Base-by-base conservation (phyloP, 768 basidiomycete genomes). In the Naganishia kalamii region DNA sequence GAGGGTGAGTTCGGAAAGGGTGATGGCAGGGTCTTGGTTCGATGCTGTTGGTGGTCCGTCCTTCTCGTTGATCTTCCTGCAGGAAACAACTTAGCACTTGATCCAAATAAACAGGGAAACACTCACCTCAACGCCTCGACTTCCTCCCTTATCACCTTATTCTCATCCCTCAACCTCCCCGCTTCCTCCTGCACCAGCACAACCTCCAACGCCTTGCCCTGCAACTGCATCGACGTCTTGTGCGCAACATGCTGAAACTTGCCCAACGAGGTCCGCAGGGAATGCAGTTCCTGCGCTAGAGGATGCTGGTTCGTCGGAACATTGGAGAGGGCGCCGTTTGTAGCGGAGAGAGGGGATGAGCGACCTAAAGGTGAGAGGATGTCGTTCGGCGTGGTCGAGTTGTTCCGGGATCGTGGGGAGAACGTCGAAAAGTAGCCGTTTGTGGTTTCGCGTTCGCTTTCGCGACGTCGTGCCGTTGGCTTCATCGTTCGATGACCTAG, bases 231-330 rank as follows among this genome's bases (percentile, higher is more conserved):
- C 12, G 69, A 64, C 37, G 71, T 62, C 47, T 74, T 72, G 64
- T 79, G 78, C 6, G 74, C 68, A 0, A 72, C 65, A 32, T 70
- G 68, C 62, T 79, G 77, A 37, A 76, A 79, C 47, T 74, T 75
- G 1, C 63, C 44, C 1, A 79, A 66, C 44, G 76, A 74, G 15
- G 69, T 65, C n/a, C 78, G 70, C 10, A 79, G 68, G 0, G 74
- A 73, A 15, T 69, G 54, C 29, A 79, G 71, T 66, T 79, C 78
- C 17, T 69, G 64, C 7, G 72, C 70, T 19, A 79, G 71, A 19
- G 78, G 78, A 60, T 79, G 78, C 17, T 57, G 54, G 30, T 37
- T 57, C 19, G 11, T 1, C 15, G 43, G 43, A 10, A 5, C 13
- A 1, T 29, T 8, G 5, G 6, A n/a, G 7, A 35, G 35, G n/a